These are phyloP conservation scores for Rhizopogon sp. DNA, from an alignment of 768 basidiomycete species.

Conservation along the genomic window DNA sequence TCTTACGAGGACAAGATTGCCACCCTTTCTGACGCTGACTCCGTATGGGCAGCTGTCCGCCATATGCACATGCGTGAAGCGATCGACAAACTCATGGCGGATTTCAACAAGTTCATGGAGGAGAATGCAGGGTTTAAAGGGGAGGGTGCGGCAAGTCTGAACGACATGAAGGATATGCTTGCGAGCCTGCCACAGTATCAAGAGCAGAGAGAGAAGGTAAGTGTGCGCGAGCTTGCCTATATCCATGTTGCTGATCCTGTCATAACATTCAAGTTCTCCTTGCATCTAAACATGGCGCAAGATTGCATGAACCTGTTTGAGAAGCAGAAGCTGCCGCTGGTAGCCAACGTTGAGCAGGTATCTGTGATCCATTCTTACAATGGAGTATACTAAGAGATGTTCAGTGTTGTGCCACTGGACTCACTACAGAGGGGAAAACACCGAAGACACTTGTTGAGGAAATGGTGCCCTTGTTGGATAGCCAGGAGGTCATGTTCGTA, in stretches of 20 bases:
- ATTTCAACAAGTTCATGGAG: conserved; percentile 91
- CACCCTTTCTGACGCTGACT: conserved; percentile 79
- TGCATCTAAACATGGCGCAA: conserved; percentile 96
- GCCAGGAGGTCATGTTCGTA: conserved; percentile 74
- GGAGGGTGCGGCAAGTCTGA: conserved; percentile 83
- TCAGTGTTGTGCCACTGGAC: conserved; percentile 90
- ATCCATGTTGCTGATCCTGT: neutral
- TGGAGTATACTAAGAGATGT: neutral
- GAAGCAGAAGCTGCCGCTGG: conserved; percentile 72
- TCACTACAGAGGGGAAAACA: conserved; percentile 88
- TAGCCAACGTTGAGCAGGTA: conserved; percentile 89
- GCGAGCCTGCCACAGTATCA: conserved; percentile 92
- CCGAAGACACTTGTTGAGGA: conserved; percentile 95
- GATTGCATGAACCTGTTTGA: conserved; percentile 96
- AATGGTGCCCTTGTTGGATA: conserved; percentile 95
- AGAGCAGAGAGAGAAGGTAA: conserved; percentile 90
- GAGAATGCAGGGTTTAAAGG: conserved; percentile 95
- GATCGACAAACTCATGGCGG: conserved; percentile 93
- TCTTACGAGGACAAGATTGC: conserved; percentile 86
- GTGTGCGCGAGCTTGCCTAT: conserved; percentile 4
- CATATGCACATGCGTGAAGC: conserved; percentile 99
- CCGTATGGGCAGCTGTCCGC: conserved; percentile 87
- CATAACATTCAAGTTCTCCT: conserved; percentile 66
- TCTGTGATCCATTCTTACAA: conserved; percentile 12
- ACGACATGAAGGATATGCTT: conserved; percentile 99